Conservation (phyloP, 1,284 basidiomycete species). For the Xerocomus cyaneibrunnescens region DNA sequence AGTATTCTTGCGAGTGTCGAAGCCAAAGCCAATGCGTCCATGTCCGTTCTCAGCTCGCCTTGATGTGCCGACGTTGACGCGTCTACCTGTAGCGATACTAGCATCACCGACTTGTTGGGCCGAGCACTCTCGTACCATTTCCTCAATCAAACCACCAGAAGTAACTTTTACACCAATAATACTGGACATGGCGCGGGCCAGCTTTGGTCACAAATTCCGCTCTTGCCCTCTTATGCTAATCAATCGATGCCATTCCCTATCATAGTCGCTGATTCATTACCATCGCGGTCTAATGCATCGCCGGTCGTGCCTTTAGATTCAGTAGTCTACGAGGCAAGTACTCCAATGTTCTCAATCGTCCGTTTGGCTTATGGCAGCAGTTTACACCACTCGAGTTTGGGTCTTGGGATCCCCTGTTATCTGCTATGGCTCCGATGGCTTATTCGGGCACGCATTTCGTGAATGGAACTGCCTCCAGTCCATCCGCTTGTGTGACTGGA, state of each 20-base stretch:
- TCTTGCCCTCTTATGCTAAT: conserved; percentile 46
- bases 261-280: conserved; percentile 53
- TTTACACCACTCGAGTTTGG: conserved; percentile 66
- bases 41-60: conserved; percentile 41
- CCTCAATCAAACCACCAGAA: conserved; percentile 56
- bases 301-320: conserved; percentile 44
- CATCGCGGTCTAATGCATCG: conserved; percentile 45
- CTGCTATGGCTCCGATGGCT: conserved; percentile 57
- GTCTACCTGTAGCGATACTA: conserved; percentile 49
- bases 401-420: conserved; percentile 65
- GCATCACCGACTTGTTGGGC: conserved; percentile 61
- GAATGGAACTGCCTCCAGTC: conserved; percentile 49
- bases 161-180: conserved; percentile 59
- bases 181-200: conserved; percentile 64
- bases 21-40: conserved; percentile 51
- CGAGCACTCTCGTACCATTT: conserved; percentile 68
- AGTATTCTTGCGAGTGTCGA: conserved; percentile 57
- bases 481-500: conserved; percentile 56
- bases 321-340: conserved; percentile 57
- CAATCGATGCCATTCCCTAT: conserved; percentile 56
- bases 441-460: conserved; percentile 59
- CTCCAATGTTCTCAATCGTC: not conserved
- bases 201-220: conserved; percentile 58
- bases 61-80: conserved; percentile 7
- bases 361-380: conserved; percentile 34